These are phyloP conservation scores for Xylaria telfairii DNA, from an alignment of 495 filamentous ascomycete genomes.

Conservation along the genomic window DNA sequence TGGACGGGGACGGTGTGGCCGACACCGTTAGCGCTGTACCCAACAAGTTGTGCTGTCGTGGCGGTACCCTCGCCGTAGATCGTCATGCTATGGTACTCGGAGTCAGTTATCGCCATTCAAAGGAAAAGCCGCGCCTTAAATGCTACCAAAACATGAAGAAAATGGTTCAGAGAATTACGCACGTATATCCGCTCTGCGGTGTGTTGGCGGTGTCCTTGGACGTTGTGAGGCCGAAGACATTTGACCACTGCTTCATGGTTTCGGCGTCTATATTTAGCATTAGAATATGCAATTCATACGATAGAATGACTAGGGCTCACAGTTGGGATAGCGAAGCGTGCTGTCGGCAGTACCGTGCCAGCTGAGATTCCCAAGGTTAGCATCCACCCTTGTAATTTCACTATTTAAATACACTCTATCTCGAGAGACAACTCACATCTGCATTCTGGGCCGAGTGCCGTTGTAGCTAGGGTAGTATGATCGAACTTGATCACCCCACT, in stretches of 20 bases:
- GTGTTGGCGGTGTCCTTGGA: constrained; percentile 46
- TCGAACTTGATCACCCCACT: constrained; percentile 57
- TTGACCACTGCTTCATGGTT: constrained; percentile 49
- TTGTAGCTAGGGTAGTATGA: constrained; percentile 58
- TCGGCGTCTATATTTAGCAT: constrained; percentile 40
- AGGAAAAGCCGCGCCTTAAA: neutral
- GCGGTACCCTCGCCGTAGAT: constrained; percentile 57
- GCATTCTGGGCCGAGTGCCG: constrained; percentile 53
- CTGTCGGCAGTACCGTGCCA: constrained; percentile 53
- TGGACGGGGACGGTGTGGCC: constrained; percentile 56
- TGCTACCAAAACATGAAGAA: neutral
- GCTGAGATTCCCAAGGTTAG: constrained; percentile 30
- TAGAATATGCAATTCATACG: constrained; percentile 2
- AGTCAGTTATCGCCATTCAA: neutral
- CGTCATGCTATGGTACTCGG: constrained; percentile 42
- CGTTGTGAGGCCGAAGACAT: constrained; percentile 48
- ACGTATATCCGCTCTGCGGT: constrained; percentile 58
- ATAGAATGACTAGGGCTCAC: constrained; percentile 20
- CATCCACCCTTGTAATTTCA: neutral
- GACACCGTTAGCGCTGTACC: constrained; percentile 54
- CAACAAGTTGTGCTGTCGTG: constrained; percentile 52
- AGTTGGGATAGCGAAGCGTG: constrained; percentile 52
- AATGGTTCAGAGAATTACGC: neutral
- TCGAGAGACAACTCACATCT: constrained; percentile 46
- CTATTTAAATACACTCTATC: neutral